Conservation (phyloP, 768 basidiomycete genomes). For the Amanita pallidorosea region DNA sequence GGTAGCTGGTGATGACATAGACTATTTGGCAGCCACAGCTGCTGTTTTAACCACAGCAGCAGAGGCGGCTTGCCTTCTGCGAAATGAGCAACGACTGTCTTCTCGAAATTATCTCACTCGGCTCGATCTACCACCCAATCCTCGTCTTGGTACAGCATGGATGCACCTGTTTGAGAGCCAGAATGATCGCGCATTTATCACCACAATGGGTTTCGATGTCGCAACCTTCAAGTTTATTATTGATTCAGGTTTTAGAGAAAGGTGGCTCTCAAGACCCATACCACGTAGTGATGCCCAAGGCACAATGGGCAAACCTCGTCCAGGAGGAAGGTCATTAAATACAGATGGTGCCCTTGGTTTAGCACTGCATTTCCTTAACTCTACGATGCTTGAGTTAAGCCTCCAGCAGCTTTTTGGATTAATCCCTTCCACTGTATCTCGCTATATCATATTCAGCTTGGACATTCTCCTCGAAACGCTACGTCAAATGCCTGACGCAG, state of each 20-base stretch:
- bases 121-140: background rate
- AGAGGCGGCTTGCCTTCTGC: too few species aligned
- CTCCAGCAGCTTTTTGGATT: conserved; percentile 29
- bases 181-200: conserved; percentile 7
- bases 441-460: conserved; percentile 21
- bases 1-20: too few species aligned
- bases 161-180: background rate
- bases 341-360: conserved; percentile 29
- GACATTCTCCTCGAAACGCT: conserved; percentile 18
- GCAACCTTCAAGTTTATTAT: conserved; percentile 18
- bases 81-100: too few species aligned
- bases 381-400: conserved; percentile 23
- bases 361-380: conserved; percentile 24
- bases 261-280: conserved; percentile 13
- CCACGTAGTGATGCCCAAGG: background rate
- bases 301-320: background rate
- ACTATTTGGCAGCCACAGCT: too few species aligned
- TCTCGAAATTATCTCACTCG: background rate
- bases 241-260: conserved; percentile 15
- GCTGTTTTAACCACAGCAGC: too few species aligned
- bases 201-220: conserved; percentile 19
- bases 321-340: conserved; percentile 13
- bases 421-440: conserved; percentile 20
- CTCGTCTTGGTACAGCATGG: background rate
- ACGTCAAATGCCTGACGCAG: conserved; percentile 14